Conservation (phyloP, 2,329 filamentous ascomycete genomes). For the Pseudogymnoascus sp. region DNA sequence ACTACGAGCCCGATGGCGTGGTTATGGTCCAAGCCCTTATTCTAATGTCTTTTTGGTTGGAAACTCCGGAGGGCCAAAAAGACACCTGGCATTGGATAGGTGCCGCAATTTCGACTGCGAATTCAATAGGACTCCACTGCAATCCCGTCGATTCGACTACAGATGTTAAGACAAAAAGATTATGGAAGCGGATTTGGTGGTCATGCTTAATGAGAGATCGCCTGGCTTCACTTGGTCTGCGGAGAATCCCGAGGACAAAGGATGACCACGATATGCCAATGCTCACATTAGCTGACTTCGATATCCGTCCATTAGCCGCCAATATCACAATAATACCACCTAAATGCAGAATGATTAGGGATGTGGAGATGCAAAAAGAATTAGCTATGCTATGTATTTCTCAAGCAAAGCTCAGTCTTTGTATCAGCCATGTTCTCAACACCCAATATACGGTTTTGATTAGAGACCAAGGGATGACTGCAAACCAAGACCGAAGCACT, state of each 20-base stretch:
- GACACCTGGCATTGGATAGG: slow-evolving; percentile 98
- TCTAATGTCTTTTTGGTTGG: slow-evolving; percentile 92
- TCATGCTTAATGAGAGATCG: slow-evolving; percentile 89
- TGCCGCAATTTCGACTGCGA: slow-evolving; percentile 78
- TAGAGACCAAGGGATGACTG: slow-evolving; percentile 34
- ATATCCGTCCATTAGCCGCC: slow-evolving; percentile 63
- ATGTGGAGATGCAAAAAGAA: slow-evolving; percentile 64
- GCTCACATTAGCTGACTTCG: slow-evolving; percentile 75
- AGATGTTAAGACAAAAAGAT: slow-evolving; percentile 60
- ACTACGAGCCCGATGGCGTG: slow-evolving; percentile 82
- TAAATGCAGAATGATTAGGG: slow-evolving; percentile 63
- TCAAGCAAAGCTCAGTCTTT: slow-evolving; percentile 79
- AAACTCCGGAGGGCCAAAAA: slow-evolving; percentile 89
- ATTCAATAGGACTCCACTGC: slow-evolving; percentile 84
- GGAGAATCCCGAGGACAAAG: slow-evolving; percentile 81
- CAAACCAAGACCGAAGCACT: slow-evolving; percentile 50
- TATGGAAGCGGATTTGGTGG: slow-evolving; percentile 96
- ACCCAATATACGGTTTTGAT: slow-evolving; percentile 85
- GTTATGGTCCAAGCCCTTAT: slow-evolving; percentile 77
- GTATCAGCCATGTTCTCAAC: slow-evolving; percentile 78
- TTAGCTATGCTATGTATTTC: slow-evolving; percentile 80
- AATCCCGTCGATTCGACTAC: slow-evolving; percentile 68
- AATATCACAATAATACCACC: slow-evolving; percentile 52
- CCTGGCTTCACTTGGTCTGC: slow-evolving; percentile 83
- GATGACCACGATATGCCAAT: slow-evolving; percentile 87